phyloP scores from a whole-genome alignment of 805 yeast genomes.

The Cyberlindnera galapagoensis region DNA sequence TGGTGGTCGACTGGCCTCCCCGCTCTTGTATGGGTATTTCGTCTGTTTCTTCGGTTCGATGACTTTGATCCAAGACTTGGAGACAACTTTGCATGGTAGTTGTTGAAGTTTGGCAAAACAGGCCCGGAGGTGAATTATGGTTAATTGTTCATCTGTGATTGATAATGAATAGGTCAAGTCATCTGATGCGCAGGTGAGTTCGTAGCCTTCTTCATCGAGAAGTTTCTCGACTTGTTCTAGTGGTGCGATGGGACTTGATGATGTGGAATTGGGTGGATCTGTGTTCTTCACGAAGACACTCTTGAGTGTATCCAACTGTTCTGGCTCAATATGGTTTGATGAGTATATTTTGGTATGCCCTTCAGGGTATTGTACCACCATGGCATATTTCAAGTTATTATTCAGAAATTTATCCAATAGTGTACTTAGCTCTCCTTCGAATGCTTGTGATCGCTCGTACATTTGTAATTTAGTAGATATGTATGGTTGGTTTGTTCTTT shows the following conservation, averaged over 20 bases:
- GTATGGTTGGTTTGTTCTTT: too few species aligned
- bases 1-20: slow-evolving; percentile 42
- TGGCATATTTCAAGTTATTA: neutral
- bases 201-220: too few species aligned
- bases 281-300: neutral
- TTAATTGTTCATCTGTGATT: neutral
- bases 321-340: neutral
- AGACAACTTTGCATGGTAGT: slow-evolving; percentile 50
- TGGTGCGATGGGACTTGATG: neutral
- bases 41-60: slow-evolving; percentile 66
- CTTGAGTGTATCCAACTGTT: neutral
- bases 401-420: neutral
- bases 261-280: neutral
- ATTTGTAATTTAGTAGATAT: too few species aligned
- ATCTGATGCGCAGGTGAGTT: too few species aligned
- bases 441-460: slow-evolving; percentile 26
- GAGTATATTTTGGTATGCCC: slow-evolving; percentile 2
- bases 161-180: neutral
- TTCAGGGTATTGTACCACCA: slow-evolving; percentile 1
- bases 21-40: slow-evolving; percentile 51
- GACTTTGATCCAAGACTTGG: slow-evolving; percentile 60
- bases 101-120: slow-evolving; percentile 29
- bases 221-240: too few species aligned
- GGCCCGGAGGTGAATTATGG: slow-evolving; percentile 6
- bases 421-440: neutral